Percentiles rank a stretch among this genome's conserved stretches.
phyloP scores from a whole-genome alignment of 2,329 filamentous ascomycete genomes.

The Fusarium luffae region DNA sequence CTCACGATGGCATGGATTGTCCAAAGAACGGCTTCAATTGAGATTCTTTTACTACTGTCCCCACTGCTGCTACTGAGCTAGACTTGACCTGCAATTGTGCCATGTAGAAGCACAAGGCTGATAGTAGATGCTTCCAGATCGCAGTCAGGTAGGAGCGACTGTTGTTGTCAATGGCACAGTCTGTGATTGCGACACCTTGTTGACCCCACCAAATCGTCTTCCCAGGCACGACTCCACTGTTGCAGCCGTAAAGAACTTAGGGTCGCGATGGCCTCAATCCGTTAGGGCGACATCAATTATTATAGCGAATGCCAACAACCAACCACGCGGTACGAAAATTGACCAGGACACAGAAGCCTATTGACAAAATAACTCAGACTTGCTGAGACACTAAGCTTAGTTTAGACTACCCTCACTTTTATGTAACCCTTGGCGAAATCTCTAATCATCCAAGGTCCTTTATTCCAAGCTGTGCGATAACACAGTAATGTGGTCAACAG shows the following conservation, averaged over 20 bases:
- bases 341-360: no score
- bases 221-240: background rate
- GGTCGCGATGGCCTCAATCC: background rate
- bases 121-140: background rate
- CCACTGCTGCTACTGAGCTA: background rate
- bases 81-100: background rate
- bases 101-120: background rate
- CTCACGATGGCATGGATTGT: conserved; percentile 1
- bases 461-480: background rate
- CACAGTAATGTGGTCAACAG: background rate
- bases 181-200: background rate
- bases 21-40: background rate
- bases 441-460: background rate
- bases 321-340: no score
- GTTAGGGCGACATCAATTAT: background rate
- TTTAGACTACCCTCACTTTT: no score
- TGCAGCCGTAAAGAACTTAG: background rate
- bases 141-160: background rate
- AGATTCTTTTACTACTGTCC: background rate
- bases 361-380: no score
- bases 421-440: no score
- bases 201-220: background rate
- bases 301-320: background rate
- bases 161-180: background rate
- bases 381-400: no score